Base-by-base conservation (phyloP, 2,329 filamentous ascomycete species). In the Emmonsiellopsis sp. region DNA sequence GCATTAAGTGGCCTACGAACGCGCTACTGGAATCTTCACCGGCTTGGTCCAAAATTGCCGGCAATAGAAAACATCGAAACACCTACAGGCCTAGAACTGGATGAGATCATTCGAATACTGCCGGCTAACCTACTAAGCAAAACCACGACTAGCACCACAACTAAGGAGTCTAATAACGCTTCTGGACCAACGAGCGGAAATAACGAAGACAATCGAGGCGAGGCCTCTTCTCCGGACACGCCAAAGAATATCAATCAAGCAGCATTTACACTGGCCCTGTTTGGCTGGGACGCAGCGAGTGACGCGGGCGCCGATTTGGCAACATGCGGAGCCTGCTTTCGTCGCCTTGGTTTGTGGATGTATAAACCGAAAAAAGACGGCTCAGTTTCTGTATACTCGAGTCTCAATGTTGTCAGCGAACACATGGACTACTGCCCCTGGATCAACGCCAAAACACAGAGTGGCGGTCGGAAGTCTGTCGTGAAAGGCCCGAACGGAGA, bases 281-380 rank as follows among this genome's bases (percentile, higher is more conserved):
- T 86, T 55, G 88, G 88, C 35, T 92, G 88, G 87, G 82, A 89
- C 62, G 81, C 86, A 20, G 82, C 85, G 41, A 35, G 61, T 59
- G 71, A 71, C 51, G 66, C 63, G 35, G 61, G 66, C 31, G 67
- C 63, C 8, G 86, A 89, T 56, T 81, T 92, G 13, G 84, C 87
- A 5, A 84, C 83, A 4, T 98, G 93, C 68, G 80, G 85, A 55
- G 87, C 89, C 16, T 98, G 93, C 67, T 87, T 95, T 64, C 84
- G 93, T 55, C 83, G 91, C 1, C 76, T 97, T 0, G 93, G 93
- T 0, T 77, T 98, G 2, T 98, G 93, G 93, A 86, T 98, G 76
- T 97, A 95, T 68, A 86, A 84, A 63, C 85, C 84, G 67, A 90
- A 85, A 68, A 80, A 82, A 62, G 79, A 86, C 32, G 70, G 68